Evolutionary conservation across 2,329 filamentous ascomycete species (phyloP), one percentile per base, ranked within the genome.

Genomic region (Diaporthe citri): DNA sequence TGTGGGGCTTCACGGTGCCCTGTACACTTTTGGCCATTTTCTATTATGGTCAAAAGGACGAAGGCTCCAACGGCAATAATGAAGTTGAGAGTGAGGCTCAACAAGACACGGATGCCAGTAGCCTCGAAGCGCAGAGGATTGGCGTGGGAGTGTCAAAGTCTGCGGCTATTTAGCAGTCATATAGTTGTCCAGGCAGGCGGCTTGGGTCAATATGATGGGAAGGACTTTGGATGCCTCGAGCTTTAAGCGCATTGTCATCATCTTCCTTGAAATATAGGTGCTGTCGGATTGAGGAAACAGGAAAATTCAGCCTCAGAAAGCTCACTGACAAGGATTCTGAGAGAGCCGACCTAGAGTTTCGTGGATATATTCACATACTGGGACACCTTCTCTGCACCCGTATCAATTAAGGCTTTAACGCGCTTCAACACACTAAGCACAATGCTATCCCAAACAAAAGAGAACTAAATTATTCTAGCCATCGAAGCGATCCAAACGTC

Each of bases 1-100:
- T 82, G 8, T 82, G 81, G 81, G 80, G 69, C 4, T 76, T 79
- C 55, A 82, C 81, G 2, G 76, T 82, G 12, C 73, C 73, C 4
- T 75, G 48, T 46, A 75, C 73, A 15, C 43, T 75, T 8, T 62
- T 62, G 59, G 59, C 59, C 59, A 46, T 62, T 13, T 62, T 62
- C 39, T 43, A 62, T 10, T 62, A 62, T 13, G 59, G 59, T 22
- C 39, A 62, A 62, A 25, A 62, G 31, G 59, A 62, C 12, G 39
- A 20, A 31, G 59, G 25, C 4, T 4, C 59, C n/a, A 31, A 46
- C 31, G 39, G 15, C 39, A 31, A 6, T 22, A 39, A 4, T 3
- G 39, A 31, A 13, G 59, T 12, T 7, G 39, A 62, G 22, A 31
- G 39, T 41, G 39, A 22, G 17, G 39, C 3, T 22, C 59, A 46